Evolutionary conservation across 192 early-diverging fungal genomes (phyloP).

Genomic region (Rhizophagus sp.): DNA sequence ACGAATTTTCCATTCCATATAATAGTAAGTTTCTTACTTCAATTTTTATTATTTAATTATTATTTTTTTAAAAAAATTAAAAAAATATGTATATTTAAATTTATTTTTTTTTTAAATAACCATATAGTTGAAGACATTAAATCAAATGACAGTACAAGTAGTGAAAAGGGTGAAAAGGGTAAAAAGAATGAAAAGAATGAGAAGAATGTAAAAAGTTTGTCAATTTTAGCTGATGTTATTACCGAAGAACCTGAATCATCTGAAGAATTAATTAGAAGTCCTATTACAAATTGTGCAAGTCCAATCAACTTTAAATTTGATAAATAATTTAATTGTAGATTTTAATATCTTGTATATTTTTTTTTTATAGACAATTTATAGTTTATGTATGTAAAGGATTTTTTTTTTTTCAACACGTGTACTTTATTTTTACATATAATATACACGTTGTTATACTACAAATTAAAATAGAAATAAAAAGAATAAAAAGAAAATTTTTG

Average conservation of each 20-base stretch:
- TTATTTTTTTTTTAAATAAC: too few species aligned
- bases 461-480: too few species aligned
- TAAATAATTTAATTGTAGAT: not conserved
- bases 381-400: too few species aligned
- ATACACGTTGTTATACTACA: not conserved
- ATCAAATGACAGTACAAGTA: not conserved
- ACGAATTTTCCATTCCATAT: slow-evolving; percentile 30
- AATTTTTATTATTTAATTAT: not conserved
- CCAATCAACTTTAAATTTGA: not conserved
- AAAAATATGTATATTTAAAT: not conserved
- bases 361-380: not conserved
- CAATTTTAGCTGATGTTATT: not conserved
- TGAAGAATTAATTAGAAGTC: not conserved
- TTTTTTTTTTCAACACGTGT: not conserved
- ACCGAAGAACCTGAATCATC: not conserved
- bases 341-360: not conserved
- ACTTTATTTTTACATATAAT: not conserved
- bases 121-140: too few species aligned
- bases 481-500: too few species aligned
- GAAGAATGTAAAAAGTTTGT: not conserved
- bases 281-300: not conserved
- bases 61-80: not conserved
- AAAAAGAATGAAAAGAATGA: too few species aligned
- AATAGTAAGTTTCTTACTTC: not conserved
- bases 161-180: not conserved